Percentiles rank a stretch among this genome's conserved stretches.
phyloP scores from a whole-genome alignment of 2,329 filamentous ascomycete species.

The Paecilomyces sp. region DNA sequence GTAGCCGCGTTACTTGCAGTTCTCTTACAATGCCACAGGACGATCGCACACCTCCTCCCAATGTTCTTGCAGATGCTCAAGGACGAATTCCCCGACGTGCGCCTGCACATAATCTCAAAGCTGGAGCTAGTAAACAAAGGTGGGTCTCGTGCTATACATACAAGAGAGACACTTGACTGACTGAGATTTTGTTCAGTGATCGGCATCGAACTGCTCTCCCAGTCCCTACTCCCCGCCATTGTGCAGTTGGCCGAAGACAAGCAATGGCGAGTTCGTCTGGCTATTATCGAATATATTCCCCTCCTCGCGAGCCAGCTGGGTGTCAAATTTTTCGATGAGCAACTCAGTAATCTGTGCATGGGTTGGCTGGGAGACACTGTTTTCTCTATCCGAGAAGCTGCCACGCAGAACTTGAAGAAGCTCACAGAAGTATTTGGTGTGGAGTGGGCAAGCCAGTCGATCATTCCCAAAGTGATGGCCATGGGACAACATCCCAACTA shows the following conservation, averaged over 20 bases:
- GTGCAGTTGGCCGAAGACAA: constrained; percentile 97
- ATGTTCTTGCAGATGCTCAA: constrained; percentile 99
- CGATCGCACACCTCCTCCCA: constrained; percentile 89
- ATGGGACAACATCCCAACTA: constrained; percentile 99
- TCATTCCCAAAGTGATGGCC: constrained; percentile 96
- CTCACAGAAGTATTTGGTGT: constrained; percentile 97
- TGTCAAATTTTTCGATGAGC: constrained; percentile 97
- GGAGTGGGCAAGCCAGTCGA: constrained; percentile 93
- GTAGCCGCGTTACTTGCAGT: not conserved
- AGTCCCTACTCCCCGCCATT: constrained; percentile 93
- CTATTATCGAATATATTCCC: constrained; percentile 99
- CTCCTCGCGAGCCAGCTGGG: constrained; percentile 91
- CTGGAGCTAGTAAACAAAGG: constrained; percentile 95
- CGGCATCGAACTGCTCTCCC: constrained; percentile 91
- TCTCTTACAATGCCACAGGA: constrained; percentile 47
- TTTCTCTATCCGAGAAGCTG: constrained; percentile 96
- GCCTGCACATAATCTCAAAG: constrained; percentile 99
- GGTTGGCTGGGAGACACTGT: constrained; percentile 97
- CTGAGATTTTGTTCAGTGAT: constrained; percentile 57
- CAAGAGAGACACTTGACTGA: constrained; percentile 9
- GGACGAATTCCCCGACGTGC: constrained; percentile 96
- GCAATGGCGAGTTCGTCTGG: constrained; percentile 95
- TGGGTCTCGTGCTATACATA: constrained; percentile 31
- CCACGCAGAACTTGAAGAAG: constrained; percentile 96
- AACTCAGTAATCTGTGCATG: constrained; percentile 93